Evolutionary conservation across 768 basidiomycete genomes (phyloP), one percentile per base, ranked within the genome.

Genomic region (Cubamyces sp.): DNA sequence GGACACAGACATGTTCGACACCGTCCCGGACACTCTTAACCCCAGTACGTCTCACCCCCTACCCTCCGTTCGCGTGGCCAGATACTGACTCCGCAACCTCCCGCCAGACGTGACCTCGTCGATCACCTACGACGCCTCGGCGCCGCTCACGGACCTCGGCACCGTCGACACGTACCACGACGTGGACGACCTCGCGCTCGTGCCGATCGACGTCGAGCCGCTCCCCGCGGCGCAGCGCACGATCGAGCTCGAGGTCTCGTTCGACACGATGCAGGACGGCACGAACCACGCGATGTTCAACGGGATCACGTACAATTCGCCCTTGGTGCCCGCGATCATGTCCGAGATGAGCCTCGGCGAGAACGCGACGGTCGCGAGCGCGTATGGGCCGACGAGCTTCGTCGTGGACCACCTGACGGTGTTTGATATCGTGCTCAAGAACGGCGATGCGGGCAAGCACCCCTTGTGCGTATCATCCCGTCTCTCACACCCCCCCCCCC

Each of bases 1-100:
- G 85, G 92, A 96, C 71, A 83, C 83, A 0, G 78, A 77, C 64
- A 96, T 96, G 94, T 98, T 97, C 74, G 96, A 98, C 73, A 78
- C 54, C 0, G 77, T 95, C 15, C 94, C 96, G 0, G 77, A 80
- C 25, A 75, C 79, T 12, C 80, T 98, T 25, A 84, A 88, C 65
- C 83, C 91, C 0, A 97, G 92, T 91, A 61, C 45, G 87, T 77
- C 4, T 15, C 26, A 3, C 14, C 28, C 14, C 26, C n/a, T 19
- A 14, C 30, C 5, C 12, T 16, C 45, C 5, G 26, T 28, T 30
- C 47, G n/a, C n/a, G n/a, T n/a, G n/a, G n/a, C n/a, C n/a, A n/a
- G n/a, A n/a, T 50, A 39, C 18, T 40, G 3, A 21, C 7, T 26
- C 30, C 30, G n/a, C 15, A 12, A 0, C 18, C 19, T 11, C 60